These are phyloP conservation scores for Kodamaea fungicola DNA, from an alignment of 1,139 yeast species.

Conservation along the genomic window DNA sequence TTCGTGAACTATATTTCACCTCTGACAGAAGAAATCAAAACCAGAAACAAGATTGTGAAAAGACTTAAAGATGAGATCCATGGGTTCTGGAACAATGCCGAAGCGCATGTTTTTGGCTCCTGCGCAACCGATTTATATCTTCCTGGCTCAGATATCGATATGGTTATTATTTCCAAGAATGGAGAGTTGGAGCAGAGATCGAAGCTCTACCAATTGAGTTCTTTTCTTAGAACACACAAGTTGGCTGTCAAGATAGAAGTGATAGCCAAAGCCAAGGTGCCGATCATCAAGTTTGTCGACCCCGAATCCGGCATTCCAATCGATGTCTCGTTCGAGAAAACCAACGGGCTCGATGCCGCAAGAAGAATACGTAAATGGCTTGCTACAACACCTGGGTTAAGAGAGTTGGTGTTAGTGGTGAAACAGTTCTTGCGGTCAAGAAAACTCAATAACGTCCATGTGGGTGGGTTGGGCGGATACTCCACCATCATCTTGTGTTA, in stretches of 20 bases:
- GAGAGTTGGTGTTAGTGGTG: conserved; percentile 80
- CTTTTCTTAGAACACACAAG: conserved; percentile 58
- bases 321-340: conserved; percentile 88
- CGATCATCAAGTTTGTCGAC: conserved; percentile 90
- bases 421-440: conserved; percentile 85
- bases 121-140: conserved; percentile 91
- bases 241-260: conserved; percentile 79
- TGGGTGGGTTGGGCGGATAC: conserved; percentile 96
- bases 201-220: conserved; percentile 70
- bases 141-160: conserved; percentile 96
- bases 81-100: conserved; percentile 75
- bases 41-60: conserved; percentile 65
- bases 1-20: conserved; percentile 89
- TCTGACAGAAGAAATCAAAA: conserved; percentile 65
- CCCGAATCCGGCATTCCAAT: conserved; percentile 68
- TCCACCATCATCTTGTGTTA: conserved; percentile 85
- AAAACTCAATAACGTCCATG: conserved; percentile 83
- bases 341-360: conserved; percentile 86
- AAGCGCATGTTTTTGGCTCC: conserved; percentile 88
- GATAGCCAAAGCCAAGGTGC: conserved; percentile 90
- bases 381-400: conserved; percentile 67
- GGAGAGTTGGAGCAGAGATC: conserved; percentile 68
- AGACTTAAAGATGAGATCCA: conserved; percentile 56
- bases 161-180: conserved; percentile 71
- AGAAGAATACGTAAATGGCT: conserved; percentile 76